Evolutionary conservation across 106 monocot genomes (phyloP), one percentile per base, ranked within the genome.

Genomic region (Chionographis japonica): DNA sequence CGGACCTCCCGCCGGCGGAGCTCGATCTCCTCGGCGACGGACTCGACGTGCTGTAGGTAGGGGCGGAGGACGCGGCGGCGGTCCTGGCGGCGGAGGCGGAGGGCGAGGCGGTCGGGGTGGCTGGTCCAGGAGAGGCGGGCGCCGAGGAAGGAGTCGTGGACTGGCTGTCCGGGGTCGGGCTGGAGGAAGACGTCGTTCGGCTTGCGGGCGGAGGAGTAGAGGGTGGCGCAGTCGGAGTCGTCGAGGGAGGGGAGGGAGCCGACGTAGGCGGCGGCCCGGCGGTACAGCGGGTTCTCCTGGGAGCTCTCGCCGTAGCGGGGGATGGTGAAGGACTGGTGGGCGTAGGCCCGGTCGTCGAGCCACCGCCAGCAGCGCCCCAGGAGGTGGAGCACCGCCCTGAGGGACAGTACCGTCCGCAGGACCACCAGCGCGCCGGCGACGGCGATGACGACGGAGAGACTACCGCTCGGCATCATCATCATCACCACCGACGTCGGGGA

Each of bases 11-110:
- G 63, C 15, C 80, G 60, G 5, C 77, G 58, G 35, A 70, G 56
- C 58, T 84, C 76, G 52, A 79, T 46, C 59, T 80, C 76, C 42
- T 81, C 84, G 40, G 84, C 78, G 3, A 76, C 81, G 58, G 84
- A 50, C 78, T 91, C 87, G 53, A 91, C 67, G 72, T 91, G 84
- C 40, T 81, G 68, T 27, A 91, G 76, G 70, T 91, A 91, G 6
- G 91, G 87, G 8, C 84, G 84, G 35, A 91, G 84, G 42, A 91
- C 78, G 20, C 90, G 77, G 37, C 76, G 60, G 27, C 84, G 60
- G 70, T 91, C 87, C 65, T 68, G 74, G 43, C 73, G 66, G 55
- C 87, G 80, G 4, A 91, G 58, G 56, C 79, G 68, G 59, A 91
- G 79, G 3, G 81, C 73, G 18, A 91, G 77, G 2, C 56, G 42